Evolutionary conservation across 2,329 filamentous ascomycete species (phyloP).

Genomic region (Drechslerella dactyloides): DNA sequence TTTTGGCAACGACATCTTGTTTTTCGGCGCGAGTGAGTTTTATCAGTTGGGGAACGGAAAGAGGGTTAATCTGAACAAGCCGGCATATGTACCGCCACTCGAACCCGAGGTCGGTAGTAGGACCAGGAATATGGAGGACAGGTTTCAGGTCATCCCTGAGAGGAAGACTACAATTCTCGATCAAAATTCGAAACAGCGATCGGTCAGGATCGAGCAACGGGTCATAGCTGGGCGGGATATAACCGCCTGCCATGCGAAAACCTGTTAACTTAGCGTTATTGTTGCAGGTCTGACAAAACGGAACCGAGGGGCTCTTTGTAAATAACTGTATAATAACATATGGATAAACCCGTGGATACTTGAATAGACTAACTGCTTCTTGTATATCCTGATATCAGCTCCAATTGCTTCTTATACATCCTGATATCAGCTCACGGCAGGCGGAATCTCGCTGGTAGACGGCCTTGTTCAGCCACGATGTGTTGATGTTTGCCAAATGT

Average conservation of each 20-base stretch:
- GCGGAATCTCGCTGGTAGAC: too few species aligned
- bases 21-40: constrained; percentile 94
- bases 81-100: constrained; percentile 58
- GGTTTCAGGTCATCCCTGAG: constrained; percentile 53
- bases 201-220: constrained; percentile 51
- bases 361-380: too few species aligned
- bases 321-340: constrained; percentile 4
- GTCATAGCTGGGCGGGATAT: constrained; percentile 52
- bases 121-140: constrained; percentile 49
- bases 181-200: constrained; percentile 37
- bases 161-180: constrained; percentile 51
- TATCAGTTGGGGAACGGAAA: constrained; percentile 93
- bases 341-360: not conserved
- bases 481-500: constrained; percentile 16
- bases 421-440: too few species aligned
- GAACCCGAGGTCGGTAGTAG: constrained; percentile 51
- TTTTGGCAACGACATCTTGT: constrained; percentile 86
- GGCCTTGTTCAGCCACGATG: not conserved
- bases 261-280: constrained; percentile 1
- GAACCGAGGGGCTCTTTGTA: not conserved
- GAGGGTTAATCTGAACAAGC: constrained; percentile 77
- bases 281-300: not conserved
- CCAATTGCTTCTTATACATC: too few species aligned
- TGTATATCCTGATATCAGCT: too few species aligned
- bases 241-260: constrained; percentile 44